Base-by-base conservation (phyloP, 768 basidiomycete genomes). In the Cubamyces lactineus region DNA sequence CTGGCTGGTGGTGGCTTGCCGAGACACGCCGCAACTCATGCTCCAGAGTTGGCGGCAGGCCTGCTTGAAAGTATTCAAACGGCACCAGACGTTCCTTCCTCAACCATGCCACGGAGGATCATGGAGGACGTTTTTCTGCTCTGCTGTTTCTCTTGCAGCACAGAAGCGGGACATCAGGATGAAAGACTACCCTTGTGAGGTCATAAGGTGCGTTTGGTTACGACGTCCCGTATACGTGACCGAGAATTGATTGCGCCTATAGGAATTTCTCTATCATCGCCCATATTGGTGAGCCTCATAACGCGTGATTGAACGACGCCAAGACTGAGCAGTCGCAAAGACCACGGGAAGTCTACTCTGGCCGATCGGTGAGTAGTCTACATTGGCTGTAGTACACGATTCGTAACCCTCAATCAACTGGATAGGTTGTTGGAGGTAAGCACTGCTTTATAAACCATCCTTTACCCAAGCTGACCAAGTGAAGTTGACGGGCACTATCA, bases 241-340 rank as follows among this genome's bases (percentile, higher is more conserved):
- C 8, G 11, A 4, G 21, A 7, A 24, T 28, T 9, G 11, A 17
- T 15, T 41, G 24, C 12, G 49, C 12, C 56, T 11, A 4, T 34
- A 91, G 90, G 55, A 98, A 98, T 74, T 94, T 98, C 73, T 96
- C 94, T 11, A 94, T 98, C 67, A 96, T 98, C 71, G 95, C 95
- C 1, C 96, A 98, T 73, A 97, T 97, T 67, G 94, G 94, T 87
- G 70, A 57, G 72, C 11, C 21, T 28, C 2, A 42, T 16, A 0
- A 38, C 6, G 42, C 23, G 26, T 59, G 15, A 4, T 16, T 30
- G 6, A 26, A 30, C 47, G 42, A 40, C 19, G 11, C n/a, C 13
- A 8, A 26, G 11, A 11, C 55, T 42, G 52, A 61, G 8, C 58
- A 53, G 12, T 51, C 38, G 53, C 34, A 17, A 39, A 90, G 91